These are phyloP conservation scores for Lycium barbarum DNA, from an alignment of 257 asterid species.

Conservation along the genomic window DNA sequence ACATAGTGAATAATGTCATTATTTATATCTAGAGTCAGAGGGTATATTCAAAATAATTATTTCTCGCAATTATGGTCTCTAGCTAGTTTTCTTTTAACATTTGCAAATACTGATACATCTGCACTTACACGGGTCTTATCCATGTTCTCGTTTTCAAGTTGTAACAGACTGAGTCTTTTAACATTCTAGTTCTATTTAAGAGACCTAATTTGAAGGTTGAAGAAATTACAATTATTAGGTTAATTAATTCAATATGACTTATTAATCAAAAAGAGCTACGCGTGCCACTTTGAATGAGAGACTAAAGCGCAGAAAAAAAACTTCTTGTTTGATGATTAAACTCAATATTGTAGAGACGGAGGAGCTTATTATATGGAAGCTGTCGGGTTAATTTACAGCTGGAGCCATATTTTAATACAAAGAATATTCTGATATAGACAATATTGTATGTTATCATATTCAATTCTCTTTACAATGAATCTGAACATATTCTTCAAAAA, in stretches of 20 bases:
- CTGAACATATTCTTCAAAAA: background rate
- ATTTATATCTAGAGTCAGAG: background rate
- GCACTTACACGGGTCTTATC: background rate
- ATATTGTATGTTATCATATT: background rate
- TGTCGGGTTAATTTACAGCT: background rate
- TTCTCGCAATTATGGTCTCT: background rate
- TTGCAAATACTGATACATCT: background rate
- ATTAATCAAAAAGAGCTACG: background rate
- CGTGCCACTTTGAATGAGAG: background rate
- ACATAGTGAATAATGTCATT: too few species aligned
- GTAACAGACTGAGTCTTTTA: background rate
- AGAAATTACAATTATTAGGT: background rate
- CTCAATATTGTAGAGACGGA: background rate
- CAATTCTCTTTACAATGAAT: background rate
- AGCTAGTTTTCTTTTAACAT: background rate
- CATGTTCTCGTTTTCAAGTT: background rate
- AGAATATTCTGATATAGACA: background rate
- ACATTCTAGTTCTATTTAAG: background rate
- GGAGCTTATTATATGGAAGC: background rate
- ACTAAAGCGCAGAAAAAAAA: background rate
- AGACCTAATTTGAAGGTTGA: background rate
- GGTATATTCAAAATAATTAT: background rate
- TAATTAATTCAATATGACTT: background rate
- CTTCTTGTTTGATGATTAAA: background rate
- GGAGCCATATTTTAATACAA: background rate